Evolutionary conservation across 345 rosid genomes (phyloP), one percentile per base, ranked within the genome.

Genomic region (Linum trigynum): DNA sequence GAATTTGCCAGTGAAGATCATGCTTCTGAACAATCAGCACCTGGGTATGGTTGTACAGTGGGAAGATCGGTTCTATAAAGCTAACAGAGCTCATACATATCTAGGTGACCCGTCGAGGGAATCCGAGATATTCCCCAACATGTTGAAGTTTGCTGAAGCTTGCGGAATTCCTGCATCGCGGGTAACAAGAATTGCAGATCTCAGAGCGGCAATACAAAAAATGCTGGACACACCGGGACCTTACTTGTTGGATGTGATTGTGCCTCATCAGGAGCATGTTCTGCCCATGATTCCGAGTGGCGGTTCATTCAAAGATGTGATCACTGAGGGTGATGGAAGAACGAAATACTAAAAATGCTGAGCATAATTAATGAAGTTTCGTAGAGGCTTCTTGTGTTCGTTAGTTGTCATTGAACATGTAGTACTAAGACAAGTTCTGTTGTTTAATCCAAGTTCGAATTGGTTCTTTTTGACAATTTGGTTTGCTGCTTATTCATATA

Each of bases 181-280:
- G 12, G 61, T 16, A 38, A 17, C 37, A 12, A 35, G 38, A 12
- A 35, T 16, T 7, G 4, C 17, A 12, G 61, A 58, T 7, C 36
- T 58, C 35, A 58, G 61, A 12, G 12, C 35, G 12, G 61, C 61
- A 16, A 58, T 58, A 5, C 61, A 58, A 38, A 58, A 16, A 17
- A 16, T 58, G 61, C 12, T 58, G 61, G 61, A 58, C 7, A 58
- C 61, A 16, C 9, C 35, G 8, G 61, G 61, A 15, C 61, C 61
- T 16, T 58, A 58, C 38, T 58, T 58, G 61, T 35, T 58, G 7
- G 61, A 58, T 58, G 61, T 58, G 17, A 17, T 58, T 4, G 7
- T 32, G 8, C 32, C 32, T 23, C 32, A 23, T 23, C 32, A 23
- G 32, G 11, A 16, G 37, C 61, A 17, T 58, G 36, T 58, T 58